A percentile compares a stretch with the other conserved stretches of the same genome.
Evolutionary conservation across 2,329 filamentous ascomycete genomes (phyloP).

Genomic region (Didymellaceae sp.): DNA sequence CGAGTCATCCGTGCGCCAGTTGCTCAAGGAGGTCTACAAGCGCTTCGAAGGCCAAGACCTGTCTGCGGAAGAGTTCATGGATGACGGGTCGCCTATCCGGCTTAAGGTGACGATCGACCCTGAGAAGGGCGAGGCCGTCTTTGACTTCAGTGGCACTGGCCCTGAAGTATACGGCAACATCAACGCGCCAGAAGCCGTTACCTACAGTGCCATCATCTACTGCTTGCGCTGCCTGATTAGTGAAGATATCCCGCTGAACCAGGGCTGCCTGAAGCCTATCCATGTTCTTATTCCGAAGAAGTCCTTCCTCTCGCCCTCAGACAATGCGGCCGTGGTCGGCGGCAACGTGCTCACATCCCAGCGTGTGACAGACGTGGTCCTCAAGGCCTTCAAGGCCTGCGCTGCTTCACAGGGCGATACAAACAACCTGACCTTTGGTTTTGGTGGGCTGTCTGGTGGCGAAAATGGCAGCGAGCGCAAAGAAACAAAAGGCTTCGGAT

Average conservation of each 20-base stretch:
- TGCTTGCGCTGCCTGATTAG: constrained; percentile 80
- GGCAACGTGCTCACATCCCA: constrained; percentile 81
- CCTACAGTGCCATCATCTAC: constrained; percentile 85
- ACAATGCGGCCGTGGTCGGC: constrained; percentile 80
- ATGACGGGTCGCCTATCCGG: constrained; percentile 80
- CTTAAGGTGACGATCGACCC: constrained; percentile 78
- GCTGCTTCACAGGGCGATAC: constrained; percentile 81
- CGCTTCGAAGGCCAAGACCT: constrained; percentile 75
- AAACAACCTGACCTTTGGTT: constrained; percentile 86
- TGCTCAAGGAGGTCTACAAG: constrained; percentile 74
- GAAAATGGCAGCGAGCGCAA: constrained; percentile 41
- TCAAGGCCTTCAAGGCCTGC: constrained; percentile 80
- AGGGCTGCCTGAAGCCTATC: constrained; percentile 81
- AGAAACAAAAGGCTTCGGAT: constrained; percentile 78
- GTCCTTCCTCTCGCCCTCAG: constrained; percentile 76
- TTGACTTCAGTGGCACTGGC: constrained; percentile 80
- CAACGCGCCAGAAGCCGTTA: constrained; percentile 83
- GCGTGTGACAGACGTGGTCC: constrained; percentile 81
- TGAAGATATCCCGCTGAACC: constrained; percentile 84
- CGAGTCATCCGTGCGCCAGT: constrained; percentile 73
- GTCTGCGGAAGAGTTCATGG: constrained; percentile 81
- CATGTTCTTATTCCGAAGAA: constrained; percentile 74
- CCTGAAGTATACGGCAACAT: constrained; percentile 81
- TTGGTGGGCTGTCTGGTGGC: constrained; percentile 61
- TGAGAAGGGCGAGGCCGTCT: constrained; percentile 75